Base-by-base conservation (phyloP, 2,329 filamentous ascomycete genomes). In the Colletotrichum tamarilloi region DNA sequence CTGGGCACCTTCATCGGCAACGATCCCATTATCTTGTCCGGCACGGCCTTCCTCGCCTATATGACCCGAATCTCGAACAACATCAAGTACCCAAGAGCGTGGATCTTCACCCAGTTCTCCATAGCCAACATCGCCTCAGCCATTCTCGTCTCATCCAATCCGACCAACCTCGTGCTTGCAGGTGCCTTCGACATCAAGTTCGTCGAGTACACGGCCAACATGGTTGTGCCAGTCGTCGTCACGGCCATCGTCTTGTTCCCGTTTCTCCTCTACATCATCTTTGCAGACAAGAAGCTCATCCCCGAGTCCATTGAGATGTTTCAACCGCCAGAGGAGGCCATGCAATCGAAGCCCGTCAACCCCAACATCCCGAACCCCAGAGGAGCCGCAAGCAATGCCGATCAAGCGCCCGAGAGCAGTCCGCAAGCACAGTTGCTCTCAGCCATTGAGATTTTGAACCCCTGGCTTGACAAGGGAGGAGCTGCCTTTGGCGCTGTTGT, bases 11-110 rank as follows among this genome's bases (percentile, higher is more conserved):
- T 92, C 76, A 92, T 94, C 62, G 93, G 93, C 8, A 95, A 94
- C 72, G 93, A 95, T 75, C 92, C 93, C 0, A 92, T 94, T 75
- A 93, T 94, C 66, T 82, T 94, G 0, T 94, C 92, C 0, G 93
- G 93, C 1, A 95, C 92, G 0, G 89, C 93, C 0, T 94, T 94
- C 68, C 86, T 94, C 14, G 91, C 92, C 3, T 95, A 95, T 80
- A 93, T 95, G 92, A 94, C 92, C 0, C 86, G 92, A 7, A 92
- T 94, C 0, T 94, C 92, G 0, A 91, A 88, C 81, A 94, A 94
- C 75, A 94, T 95, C 52, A 64, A 65, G 12, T 89, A 93, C 69
- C 92, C 93, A 0, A 85, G 90, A 77, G 93, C 93, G 0, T 94
- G 93, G 92, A 94, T 94, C 26, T 88, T 91, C 76, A 89, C 89